Base-by-base conservation (phyloP, 768 basidiomycete genomes). In the Astraeus odoratus region DNA sequence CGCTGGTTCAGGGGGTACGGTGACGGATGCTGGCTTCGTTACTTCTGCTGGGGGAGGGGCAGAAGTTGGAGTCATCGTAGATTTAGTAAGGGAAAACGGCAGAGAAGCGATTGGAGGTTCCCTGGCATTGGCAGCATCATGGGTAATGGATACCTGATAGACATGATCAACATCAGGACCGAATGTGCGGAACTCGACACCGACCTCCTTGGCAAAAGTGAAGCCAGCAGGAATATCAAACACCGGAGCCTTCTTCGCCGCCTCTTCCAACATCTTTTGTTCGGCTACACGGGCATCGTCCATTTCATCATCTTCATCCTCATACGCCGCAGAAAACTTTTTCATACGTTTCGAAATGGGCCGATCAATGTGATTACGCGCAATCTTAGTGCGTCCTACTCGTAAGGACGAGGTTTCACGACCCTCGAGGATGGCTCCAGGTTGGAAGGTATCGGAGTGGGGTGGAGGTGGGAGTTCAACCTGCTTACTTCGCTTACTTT, bases 311-410 rank as follows among this genome's bases (percentile, higher is more conserved):
- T 56, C 66, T 22, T 78, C 69, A 22, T 74, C 74, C 24, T 74
- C 73, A 49, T 72, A 84, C 7, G 71, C 73, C 5, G 86, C 86
- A 3, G 86, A 86, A 54, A 82, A 89, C 51, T 75, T 77, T 25
- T 73, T 70, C 48, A 67, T 75, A 15, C 67, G 63, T 12, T 69
- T 70, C 38, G 70, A 61, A 15, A 64, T 57, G 12, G 83, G 80
- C 10, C 81, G 76, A n/a, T 70, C 68, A 31, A 83, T 69, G 53
- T 85, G 82, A 48, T 72, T 76, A 31, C 83, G 75, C 10, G 71
- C 66, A 3, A 57, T 69, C 61, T 76, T 79, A 18, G 69, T 69
- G 33, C 83, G 76, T 15, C 84, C 83, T 20, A 86, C 81, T 42
- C 84, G 77, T 43, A 84, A 66, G 15, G 80, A 81, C 22, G 82